phyloP scores from a whole-genome alignment of 73 alveolate genomes.

The Tetrahymena malaccensis region DNA sequence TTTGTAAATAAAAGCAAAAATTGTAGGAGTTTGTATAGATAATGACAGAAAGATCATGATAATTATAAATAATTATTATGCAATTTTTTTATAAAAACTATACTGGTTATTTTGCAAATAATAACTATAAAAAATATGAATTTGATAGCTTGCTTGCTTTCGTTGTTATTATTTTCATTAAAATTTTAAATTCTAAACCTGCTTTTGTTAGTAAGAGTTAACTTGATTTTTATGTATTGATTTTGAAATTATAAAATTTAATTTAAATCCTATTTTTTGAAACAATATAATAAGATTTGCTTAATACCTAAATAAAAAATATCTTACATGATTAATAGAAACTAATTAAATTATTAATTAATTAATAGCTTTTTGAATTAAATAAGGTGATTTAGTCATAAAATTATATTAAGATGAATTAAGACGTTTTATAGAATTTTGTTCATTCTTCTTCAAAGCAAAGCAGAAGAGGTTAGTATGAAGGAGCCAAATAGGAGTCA shows the following conservation, averaged over 20 bases:
- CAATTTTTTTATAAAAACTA: too few relatives aligned
- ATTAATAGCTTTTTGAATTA: not conserved
- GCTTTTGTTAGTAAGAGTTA: not conserved
- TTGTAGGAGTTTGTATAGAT: too few relatives aligned
- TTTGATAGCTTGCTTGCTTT: too few relatives aligned
- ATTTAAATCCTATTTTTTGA: not conserved
- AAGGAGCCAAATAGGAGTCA: not conserved
- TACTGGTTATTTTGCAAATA: too few relatives aligned
- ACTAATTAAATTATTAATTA: too few relatives aligned
- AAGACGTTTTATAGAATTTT: not conserved
- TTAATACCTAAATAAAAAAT: too few relatives aligned
- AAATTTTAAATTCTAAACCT: too few relatives aligned
- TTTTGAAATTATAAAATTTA: not conserved
- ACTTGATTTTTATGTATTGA: not conserved
- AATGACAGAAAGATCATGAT: too few relatives aligned
- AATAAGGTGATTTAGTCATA: not conserved
- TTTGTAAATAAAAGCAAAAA: too few relatives aligned
- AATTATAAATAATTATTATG: too few relatives aligned
- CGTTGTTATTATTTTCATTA: too few relatives aligned
- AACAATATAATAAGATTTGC: not conserved
- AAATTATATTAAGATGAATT: not conserved
- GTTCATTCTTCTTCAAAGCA: not conserved
- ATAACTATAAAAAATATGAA: too few relatives aligned
- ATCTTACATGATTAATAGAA: not conserved
- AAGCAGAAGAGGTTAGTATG: not conserved